phyloP scores from a whole-genome alignment of 2,329 filamentous ascomycete genomes.

The Daldinia sp. region DNA sequence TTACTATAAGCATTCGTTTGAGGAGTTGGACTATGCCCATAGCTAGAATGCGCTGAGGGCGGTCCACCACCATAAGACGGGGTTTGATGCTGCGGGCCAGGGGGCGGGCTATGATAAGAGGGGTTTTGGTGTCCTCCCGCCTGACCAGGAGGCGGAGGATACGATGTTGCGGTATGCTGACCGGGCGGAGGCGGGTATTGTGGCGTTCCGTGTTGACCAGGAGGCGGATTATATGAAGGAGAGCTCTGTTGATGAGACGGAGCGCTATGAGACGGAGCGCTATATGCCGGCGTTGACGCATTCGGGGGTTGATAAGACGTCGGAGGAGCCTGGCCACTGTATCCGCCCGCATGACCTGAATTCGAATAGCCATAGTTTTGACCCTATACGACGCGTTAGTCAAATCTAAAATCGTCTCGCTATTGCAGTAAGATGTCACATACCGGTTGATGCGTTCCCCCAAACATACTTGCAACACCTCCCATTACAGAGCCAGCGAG shows the following conservation, averaged over 20 bases:
- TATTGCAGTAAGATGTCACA: slow-evolving; percentile 36
- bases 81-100: slow-evolving; percentile 48
- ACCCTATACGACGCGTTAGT: slow-evolving; percentile 54
- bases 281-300: slow-evolving; percentile 48
- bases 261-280: slow-evolving; percentile 50
- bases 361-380: slow-evolving; percentile 75
- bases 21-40: slow-evolving; percentile 49
- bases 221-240: slow-evolving; percentile 39
- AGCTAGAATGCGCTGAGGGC: slow-evolving; percentile 43
- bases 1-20: slow-evolving; percentile 50
- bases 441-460: slow-evolving; percentile 58
- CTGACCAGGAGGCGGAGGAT: slow-evolving; percentile 49
- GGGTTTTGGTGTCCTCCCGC: slow-evolving; percentile 42
- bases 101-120: slow-evolving; percentile 44
- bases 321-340: slow-evolving; percentile 73
- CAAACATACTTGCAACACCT: slow-evolving; percentile 66
- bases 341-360: slow-evolving; percentile 65
- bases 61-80: slow-evolving; percentile 43
- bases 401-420: slow-evolving; percentile 23
- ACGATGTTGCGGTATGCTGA: slow-evolving; percentile 48
- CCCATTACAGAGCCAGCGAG: slow-evolving; percentile 67
- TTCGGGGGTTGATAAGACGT: slow-evolving; percentile 65
- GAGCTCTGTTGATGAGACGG: slow-evolving; percentile 46
- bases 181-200: slow-evolving; percentile 47
- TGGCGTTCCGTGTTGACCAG: slow-evolving; percentile 36